phyloP scores from a whole-genome alignment of 441 rosid genomes.

The Raphanus hybrid region DNA sequence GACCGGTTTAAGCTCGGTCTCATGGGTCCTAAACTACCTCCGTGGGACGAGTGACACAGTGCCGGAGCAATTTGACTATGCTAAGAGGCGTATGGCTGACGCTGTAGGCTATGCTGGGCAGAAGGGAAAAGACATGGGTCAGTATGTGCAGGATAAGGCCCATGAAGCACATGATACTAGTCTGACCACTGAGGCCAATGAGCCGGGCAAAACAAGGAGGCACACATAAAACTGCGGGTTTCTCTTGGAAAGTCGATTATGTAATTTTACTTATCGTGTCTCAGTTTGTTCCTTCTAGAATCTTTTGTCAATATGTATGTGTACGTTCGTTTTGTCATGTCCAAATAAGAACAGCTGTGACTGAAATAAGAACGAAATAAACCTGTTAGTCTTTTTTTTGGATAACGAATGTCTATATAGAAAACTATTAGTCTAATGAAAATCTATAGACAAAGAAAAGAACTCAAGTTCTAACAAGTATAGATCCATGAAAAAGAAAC shows the following conservation, averaged over 20 bases:
- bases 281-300: conserved; percentile 11
- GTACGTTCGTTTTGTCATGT: conserved; percentile 30
- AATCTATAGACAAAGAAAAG: no score
- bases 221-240: background rate
- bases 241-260: background rate
- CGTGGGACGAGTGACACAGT: conserved; percentile 44
- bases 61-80: conserved; percentile 57
- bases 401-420: background rate
- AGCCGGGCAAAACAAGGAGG: conserved; percentile 7
- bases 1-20: conserved; percentile 63
- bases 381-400: background rate
- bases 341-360: conserved; percentile 22
- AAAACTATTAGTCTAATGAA: no score
- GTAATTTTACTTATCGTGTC: conserved; percentile 15
- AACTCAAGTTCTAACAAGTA: no score
- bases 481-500: no score
- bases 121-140: conserved; percentile 72
- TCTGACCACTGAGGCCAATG: conserved; percentile 8
- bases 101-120: conserved; percentile 52
- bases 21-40: conserved; percentile 54
- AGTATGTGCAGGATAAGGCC: conserved; percentile 40
- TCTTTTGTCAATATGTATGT: conserved; percentile 21
- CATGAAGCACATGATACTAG: conserved; percentile 29
- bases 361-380: conserved; percentile 24
- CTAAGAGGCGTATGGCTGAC: conserved; percentile 57